A percentile compares a stretch with the other conserved stretches of the same genome.
Conservation (phyloP, 2,329 filamentous ascomycete genomes). For the Nannizziopsis barbatae region DNA sequence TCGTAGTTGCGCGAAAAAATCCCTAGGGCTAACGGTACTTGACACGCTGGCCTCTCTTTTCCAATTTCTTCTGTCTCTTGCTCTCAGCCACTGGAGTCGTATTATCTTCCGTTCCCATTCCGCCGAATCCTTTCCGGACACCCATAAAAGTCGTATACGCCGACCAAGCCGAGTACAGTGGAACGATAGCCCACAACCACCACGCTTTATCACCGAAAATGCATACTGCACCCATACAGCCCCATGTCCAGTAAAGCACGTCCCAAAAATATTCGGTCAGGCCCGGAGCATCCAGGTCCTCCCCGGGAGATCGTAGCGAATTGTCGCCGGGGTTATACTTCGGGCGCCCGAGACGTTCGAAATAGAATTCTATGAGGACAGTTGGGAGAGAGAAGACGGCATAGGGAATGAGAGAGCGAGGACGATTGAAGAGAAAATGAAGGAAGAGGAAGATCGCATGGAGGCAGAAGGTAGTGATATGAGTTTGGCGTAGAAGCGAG, state of each 20-base stretch:
- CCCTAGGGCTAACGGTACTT: conserved; percentile 30
- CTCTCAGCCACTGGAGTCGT: conserved; percentile 29
- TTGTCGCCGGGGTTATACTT: conserved; percentile 53
- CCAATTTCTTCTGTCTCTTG: conserved; percentile 44
- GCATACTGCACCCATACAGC: conserved; percentile 57
- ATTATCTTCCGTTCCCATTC: conserved; percentile 28
- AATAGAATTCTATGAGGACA: conserved; percentile 68
- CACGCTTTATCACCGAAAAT: conserved; percentile 72
- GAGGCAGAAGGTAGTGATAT: conserved; percentile 60
- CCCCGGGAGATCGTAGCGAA: conserved; percentile 63
- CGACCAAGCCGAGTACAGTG: conserved; percentile 39
- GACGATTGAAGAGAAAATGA: conserved; percentile 53
- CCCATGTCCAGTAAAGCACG: conserved; percentile 88
- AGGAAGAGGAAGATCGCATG: conserved; percentile 65
- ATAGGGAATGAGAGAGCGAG: conserved; percentile 55
- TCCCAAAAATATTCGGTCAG: conserved; percentile 99
- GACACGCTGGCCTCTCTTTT: conserved; percentile 39
- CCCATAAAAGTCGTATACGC: conserved; percentile 38
- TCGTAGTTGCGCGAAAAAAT: background rate
- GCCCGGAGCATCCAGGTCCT: conserved; percentile 77
- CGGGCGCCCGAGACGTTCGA: conserved; percentile 76
- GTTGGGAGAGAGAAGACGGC: conserved; percentile 60
- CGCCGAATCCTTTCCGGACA: conserved; percentile 28
- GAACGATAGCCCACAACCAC: conserved; percentile 49
- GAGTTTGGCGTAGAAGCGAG: conserved; percentile 65